Evolutionary conservation across 2,329 filamentous ascomycete genomes (phyloP), one percentile per base, ranked within the genome.

Genomic region (Hortaea werneckii): DNA sequence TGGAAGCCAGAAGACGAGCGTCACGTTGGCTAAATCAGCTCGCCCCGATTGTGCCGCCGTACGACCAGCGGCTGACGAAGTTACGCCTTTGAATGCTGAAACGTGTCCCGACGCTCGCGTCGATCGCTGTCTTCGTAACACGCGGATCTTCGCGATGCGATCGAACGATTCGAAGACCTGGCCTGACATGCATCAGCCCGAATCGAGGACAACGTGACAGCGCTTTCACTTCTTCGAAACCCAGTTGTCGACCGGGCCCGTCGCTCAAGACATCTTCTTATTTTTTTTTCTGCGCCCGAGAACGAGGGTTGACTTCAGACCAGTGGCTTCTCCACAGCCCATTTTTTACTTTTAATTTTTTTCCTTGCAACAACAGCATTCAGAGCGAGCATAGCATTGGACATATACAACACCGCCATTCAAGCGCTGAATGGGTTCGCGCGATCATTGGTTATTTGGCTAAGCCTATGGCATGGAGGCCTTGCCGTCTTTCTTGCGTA

Each of bases 1-100:
- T 87, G 83, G 83, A 87, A 87, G 63, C 82, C 83, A 26, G 82
- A 85, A 60, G 76, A 66, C 55, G 78, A 84, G 60, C 75, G 83
- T 34, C 30, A 34, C 30, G 30, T 34, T 34, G 30, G 30, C 30
- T 34, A n/a, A n/a, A 7, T 7, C 7, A 34, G 30, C 30, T 34
- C n/a, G 30, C 34, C 42, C 8, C 34, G 10, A 13, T 38, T 10
- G 12, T 13, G 6, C 6, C 37, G 6, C 9, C 12, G 37, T 38
- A 12, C 8, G 37, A 38, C 8, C 7, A 8, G 12, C 37, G 6
- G 8, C 37, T 6, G 6, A 8, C 8, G 12, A 9, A 9, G 6
- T 9, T 38, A 13, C 37, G 8, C 7, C 30, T 7, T 34, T 34
- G 30, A 7, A n/a, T n/a, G 30, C 30, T 34, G 7, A 7, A n/a